Base-by-base conservation (phyloP, 192 early-diverging fungal genomes). In the Tieghemiomyces parasiticus region DNA sequence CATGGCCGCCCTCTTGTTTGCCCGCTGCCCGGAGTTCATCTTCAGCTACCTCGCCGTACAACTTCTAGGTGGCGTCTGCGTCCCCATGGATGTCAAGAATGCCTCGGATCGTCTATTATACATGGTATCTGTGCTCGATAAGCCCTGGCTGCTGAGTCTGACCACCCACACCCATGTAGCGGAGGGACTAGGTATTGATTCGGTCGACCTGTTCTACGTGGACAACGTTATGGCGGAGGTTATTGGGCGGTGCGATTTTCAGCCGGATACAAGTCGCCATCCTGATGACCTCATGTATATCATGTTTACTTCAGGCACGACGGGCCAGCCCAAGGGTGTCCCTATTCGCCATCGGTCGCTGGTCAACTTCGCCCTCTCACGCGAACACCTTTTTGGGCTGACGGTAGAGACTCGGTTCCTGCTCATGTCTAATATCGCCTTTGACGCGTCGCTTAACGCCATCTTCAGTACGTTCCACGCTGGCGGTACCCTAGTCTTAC, bases 241-340 rank as follows among this genome's bases (percentile, higher is more conserved):
- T 45, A 10, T 45, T 13, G 44, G 20, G 44, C 10, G 10, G 20
- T 45, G 12, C 16, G 45, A n/a, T n/a, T n/a, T n/a, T n/a, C n/a
- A n/a, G n/a, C n/a, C n/a, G n/a, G 8, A n/a, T 31, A 20, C 52
- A 9, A 19, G 9, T 10, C 1, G n/a, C 1, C 4, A 30, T n/a
- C 52, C 52, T 1, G 32, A 25, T 16, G 52, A 54, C 16, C 22
- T 42, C 61, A n/a, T 49, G 32, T 50, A 42, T 3, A n/a, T 29
- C 29, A 2, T 20, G 2, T 61, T 63, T 49, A 68, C 60, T 26
- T 67, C 35, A 12, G 66, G 66, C 24, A 66, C 66, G 13, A 67
- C 66, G 6, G 66, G 66, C 51, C 48, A 64, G 20, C 66, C 66
- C 10, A 67, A 67, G 22, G 66, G 66, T 4, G 59, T 59, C 35